Percentiles rank a stretch among this genome's conserved stretches.
These are phyloP conservation scores for Leccinum obscurum DNA, from an alignment of 768 basidiomycete species.

Conservation along the genomic window DNA sequence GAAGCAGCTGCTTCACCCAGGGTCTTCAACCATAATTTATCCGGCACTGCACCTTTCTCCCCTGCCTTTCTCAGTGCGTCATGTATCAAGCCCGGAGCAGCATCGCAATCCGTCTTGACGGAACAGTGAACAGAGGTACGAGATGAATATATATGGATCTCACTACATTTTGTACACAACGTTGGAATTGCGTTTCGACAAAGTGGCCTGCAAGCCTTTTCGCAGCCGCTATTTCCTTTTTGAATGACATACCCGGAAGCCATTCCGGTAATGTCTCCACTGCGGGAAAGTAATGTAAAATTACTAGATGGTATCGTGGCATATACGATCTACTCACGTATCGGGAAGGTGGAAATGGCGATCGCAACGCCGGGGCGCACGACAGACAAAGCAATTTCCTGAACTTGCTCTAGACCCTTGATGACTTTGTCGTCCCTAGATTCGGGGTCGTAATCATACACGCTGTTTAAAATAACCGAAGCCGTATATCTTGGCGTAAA, in stretches of 20 bases:
- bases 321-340: constrained; percentile 2
- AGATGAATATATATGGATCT: too few relatives aligned
- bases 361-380: constrained; percentile 1
- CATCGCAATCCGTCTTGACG: background rate
- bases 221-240: background rate
- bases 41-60: background rate
- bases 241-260: constrained; percentile 19
- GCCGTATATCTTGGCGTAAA: constrained; percentile 10
- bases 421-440: constrained; percentile 9
- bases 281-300: background rate
- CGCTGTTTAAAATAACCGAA: constrained; percentile 16
- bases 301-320: background rate
- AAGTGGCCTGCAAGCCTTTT: background rate
- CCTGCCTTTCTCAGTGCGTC: constrained; percentile 8
- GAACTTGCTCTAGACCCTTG: background rate
- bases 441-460: constrained; percentile 18
- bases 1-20: constrained; percentile 11
- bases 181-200: constrained; percentile 5
- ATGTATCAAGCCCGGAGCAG: constrained; percentile 5
- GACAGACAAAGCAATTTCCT: background rate
- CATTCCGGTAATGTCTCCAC: constrained; percentile 1
- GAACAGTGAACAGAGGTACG: background rate
- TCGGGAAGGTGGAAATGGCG: constrained; percentile 3
- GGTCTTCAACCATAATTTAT: constrained; percentile 4
- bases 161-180: constrained; percentile 10